Evolutionary conservation across 2,329 filamentous ascomycete genomes (phyloP), one percentile per base, ranked within the genome.

Genomic region (Sporothrix variecibatus): DNA sequence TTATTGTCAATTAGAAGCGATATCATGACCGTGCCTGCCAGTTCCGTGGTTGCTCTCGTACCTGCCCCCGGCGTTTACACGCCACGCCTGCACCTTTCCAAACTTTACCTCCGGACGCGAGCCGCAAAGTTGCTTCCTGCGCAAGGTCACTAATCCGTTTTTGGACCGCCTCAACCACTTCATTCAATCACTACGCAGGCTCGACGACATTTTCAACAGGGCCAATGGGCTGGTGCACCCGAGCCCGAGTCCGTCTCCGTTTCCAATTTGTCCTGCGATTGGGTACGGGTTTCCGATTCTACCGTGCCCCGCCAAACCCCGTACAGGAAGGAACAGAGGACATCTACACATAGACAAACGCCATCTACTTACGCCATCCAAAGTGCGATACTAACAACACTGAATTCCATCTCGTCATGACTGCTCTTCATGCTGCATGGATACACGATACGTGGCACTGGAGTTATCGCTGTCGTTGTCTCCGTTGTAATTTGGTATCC

Each of bases 161-260:
- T 34, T 20, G 28, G 2, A 4, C 43, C 28, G 6, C 15, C 28
- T 28, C 23, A 23, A 26, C 51, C 51, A 28, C 26, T 26, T 56
- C 11, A 23, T 8, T 56, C 11, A 11, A 56, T 56, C 26, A 5
- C 51, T 23, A 26, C 51, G 51, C 51, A 56, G n/a, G 23, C n/a
- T 49, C 43, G 20, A 49, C 43, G 12, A 20, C 40, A 49, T 3
- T 49, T 12, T 20, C 15, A 46, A 17, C n/a, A 60, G 26, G 17
- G 2, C 20, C 17, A 2, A 17, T 12, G 6, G 5, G 6, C 51
- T 28, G 26, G 23, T 60, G 56, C 26, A 34, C 28, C 56, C 51
- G 28, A 34, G 5, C 56, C 28, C 56, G 56, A 60, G 28, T 60
- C 60, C 60, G 60, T 64, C 60, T 64, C 60, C 60, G 60, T 64